Base-by-base conservation (phyloP, 306 rosid genomes). In the Prunus salicina region DNA sequence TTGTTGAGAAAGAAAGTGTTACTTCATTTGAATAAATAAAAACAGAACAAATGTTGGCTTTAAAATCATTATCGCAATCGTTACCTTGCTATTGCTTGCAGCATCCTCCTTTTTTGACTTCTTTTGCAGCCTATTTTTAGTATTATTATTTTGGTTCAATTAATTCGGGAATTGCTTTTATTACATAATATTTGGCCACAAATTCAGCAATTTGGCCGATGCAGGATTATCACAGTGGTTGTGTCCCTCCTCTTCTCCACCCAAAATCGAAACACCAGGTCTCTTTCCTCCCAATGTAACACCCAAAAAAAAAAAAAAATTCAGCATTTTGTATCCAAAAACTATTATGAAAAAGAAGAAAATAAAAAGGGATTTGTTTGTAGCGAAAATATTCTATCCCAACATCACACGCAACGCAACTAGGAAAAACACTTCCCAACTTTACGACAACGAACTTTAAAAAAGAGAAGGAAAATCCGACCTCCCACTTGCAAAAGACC, bases 381-480 rank as follows among this genome's bases (percentile, higher is more conserved):
- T 38, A 1, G 43, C 19, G 14, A 34, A 34, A 34, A 47, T 62
- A 79, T 75, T 82, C 85, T 28, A 52, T 82, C 70, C 88, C 84
- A 64, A 65, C 80, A 82, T 76, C 82, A n/a, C 88, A 91, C 88
- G 91, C 93, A 82, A 90, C 87, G 87, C 89, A 78, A 86, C 84
- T 22, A 27, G 8, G 61, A 27, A 75, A 72, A 81, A 82, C 67
- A 80, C 75, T 47, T 61, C 0, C 41, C 50, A 67, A 74, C 84
- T 82, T 83, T 62, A 64, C 73, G 85, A 78, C 84, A 69, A 46
- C 28, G 49, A 81, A 60, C 83, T 66, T 20, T 67, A 30, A 53
- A 63, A 3, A 25, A 45, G 38, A n/a, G 2, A 52, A 63, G 18
- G 43, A 18, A 22, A 47, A 46, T 14, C 47, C 27, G 76, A 64